These are phyloP conservation scores for Penicillium coprophilum DNA, from an alignment of 495 filamentous ascomycete genomes.

Conservation along the genomic window DNA sequence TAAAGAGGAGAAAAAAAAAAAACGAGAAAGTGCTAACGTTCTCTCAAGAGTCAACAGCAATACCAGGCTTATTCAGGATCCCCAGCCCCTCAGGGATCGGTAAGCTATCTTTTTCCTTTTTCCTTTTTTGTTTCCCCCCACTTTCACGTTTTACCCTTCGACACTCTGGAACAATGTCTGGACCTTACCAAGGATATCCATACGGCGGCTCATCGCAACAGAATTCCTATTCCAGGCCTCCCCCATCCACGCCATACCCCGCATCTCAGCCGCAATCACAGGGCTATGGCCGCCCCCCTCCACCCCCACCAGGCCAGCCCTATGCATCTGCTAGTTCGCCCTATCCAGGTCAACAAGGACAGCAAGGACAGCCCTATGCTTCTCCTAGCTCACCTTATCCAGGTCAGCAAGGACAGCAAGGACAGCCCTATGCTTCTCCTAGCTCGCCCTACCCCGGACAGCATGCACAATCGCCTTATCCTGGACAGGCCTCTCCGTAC, in stretches of 20 bases:
- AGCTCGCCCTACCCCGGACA: constrained; percentile 29
- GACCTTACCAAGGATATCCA: constrained; percentile 39
- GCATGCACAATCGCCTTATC: no score
- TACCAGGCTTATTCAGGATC: constrained; percentile 48
- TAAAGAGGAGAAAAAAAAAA: constrained; percentile 6
- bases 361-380: constrained; percentile 39
- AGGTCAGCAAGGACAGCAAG: constrained; percentile 24
- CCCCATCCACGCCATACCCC: constrained; percentile 28
- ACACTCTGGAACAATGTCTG: constrained; percentile 35
- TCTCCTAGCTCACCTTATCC: constrained; percentile 38
- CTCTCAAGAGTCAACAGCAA: constrained; percentile 18
- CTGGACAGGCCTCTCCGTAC: constrained; percentile 7
- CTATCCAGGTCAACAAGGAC: constrained; percentile 39
- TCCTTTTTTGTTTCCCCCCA: constrained; percentile 17
- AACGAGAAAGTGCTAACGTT: constrained; percentile 3
- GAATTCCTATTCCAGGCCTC: constrained; percentile 35
- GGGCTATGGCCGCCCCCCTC: constrained; percentile 32
- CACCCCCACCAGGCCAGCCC: constrained; percentile 35
- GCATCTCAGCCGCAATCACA: constrained; percentile 27
- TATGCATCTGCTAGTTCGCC: constrained; percentile 30
- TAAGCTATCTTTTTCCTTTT: constrained; percentile 33
- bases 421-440: constrained; percentile 38
- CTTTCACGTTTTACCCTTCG: constrained; percentile 16
- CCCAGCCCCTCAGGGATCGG: constrained; percentile 38
- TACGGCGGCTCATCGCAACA: constrained; percentile 39